Evolutionary conservation across 495 filamentous ascomycete species (phyloP), one percentile per base, ranked within the genome.

Genomic region (Hyaloscypha variabilis): DNA sequence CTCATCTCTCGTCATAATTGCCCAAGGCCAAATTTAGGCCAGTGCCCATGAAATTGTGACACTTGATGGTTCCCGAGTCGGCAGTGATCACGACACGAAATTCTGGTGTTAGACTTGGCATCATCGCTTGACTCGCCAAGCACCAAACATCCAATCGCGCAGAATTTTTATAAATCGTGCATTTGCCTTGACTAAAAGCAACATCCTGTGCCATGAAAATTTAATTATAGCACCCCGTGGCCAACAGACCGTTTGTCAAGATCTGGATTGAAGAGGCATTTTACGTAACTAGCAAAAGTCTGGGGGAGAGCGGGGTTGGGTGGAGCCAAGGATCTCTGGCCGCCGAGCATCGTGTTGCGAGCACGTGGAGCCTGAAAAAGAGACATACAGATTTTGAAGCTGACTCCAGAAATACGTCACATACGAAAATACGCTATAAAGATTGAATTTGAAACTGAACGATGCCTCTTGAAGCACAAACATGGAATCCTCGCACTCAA

Each of bases 171-270:
- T 53, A 52, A 62, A 62, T 62, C 42, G 28, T 46, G 29, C 54
- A 54, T 57, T 57, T 19, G 6, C 29, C 39, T 28, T 61, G 58
- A 61, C 58, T 61, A 61, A 61, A 61, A 61, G 13, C 42, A 19
- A 19, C 4, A 17, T 46, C 58, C 23, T 42, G 39, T 36, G 58
- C 23, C 25, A 23, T 52, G n/a, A 26, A 30, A 62, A 62, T 50
- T 29, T 31, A n/a, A 52, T 26, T 17, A 52, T 61, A 29, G 29
- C 5, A n/a, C 21, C 17, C 36, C 55, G 29, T 60, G 21, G 19
- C 57, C n/a, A 3, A 49, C 5, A 17, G 28, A 24, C 42, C 28
- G 10, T 23, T 21, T 29, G 54, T 13, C 54, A 57, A 57, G n/a
- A 6, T 11, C 19, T 54, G 6, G 21, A 17, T 34, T 8, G 54